Evolutionary conservation across 2,329 filamentous ascomycete species (phyloP).

Genomic region (Epichloe amarillans): DNA sequence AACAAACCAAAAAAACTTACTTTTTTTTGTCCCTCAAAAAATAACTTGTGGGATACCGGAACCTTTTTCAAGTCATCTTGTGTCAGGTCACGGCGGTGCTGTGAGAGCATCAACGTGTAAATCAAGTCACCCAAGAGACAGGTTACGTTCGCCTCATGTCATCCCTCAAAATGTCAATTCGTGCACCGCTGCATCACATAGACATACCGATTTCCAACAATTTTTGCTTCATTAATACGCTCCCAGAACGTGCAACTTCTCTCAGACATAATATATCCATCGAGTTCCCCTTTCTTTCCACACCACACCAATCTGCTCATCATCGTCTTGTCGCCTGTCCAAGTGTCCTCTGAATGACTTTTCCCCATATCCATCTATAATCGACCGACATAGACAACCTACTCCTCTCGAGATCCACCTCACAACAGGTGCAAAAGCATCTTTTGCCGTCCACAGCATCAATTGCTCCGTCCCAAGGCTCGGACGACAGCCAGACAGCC

Average conservation of each 20-base stretch:
- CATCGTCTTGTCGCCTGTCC: background rate
- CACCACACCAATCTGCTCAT: background rate
- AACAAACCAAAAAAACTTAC: no score
- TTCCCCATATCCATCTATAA: background rate
- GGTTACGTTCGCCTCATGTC: no score
- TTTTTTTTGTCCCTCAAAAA: no score
- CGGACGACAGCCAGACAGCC: constrained; percentile 1
- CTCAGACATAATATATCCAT: background rate
- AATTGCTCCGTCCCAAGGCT: background rate
- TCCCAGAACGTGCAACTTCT: background rate
- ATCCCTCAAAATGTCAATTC: background rate
- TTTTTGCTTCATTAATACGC: background rate
- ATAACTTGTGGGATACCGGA: no score
- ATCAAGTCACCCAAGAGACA: no score
- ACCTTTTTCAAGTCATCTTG: no score
- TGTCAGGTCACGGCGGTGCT: no score
- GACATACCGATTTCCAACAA: background rate
- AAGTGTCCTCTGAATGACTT: background rate
- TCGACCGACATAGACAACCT: background rate
- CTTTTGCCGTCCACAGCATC: background rate
- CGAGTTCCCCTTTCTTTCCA: background rate
- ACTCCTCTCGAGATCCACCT: background rate
- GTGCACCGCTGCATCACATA: background rate
- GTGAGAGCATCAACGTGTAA: no score
- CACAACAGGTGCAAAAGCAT: background rate